A percentile compares a stretch with the other conserved stretches of the same genome.
These are phyloP conservation scores for Bassia scoparia DNA, from an alignment of 148 eudicot species.

Conservation along the genomic window DNA sequence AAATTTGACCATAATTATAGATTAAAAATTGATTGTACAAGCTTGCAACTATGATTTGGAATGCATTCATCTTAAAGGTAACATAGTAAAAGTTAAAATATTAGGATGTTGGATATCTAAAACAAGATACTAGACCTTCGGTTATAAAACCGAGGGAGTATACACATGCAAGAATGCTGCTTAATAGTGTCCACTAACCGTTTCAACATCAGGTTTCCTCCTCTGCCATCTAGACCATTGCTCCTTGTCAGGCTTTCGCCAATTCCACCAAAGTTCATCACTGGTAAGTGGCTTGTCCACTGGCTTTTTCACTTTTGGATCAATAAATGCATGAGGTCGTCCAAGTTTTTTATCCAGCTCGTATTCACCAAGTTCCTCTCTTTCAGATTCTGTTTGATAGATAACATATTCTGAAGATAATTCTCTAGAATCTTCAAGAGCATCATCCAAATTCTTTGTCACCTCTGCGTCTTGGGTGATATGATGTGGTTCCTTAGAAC, in stretches of 20 bases:
- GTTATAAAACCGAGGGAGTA: not conserved
- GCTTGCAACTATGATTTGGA: not conserved
- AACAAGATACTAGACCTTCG: too few species aligned
- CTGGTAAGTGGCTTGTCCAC: conserved; percentile 66
- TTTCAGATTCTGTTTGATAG: conserved; percentile 57
- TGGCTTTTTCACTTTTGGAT: conserved; percentile 67
- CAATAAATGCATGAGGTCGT: conserved; percentile 83
- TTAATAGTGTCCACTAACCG: conserved; percentile 58
- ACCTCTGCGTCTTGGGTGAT: conserved; percentile 39
- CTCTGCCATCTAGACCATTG: conserved; percentile 99
- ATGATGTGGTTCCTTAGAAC: conserved; percentile 38
- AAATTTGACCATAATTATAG: not conserved
- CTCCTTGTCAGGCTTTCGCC: conserved; percentile 91
- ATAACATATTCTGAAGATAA: conserved; percentile 62
- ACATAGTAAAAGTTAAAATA: not conserved
- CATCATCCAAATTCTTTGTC: conserved; percentile 47
- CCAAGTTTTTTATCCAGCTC: conserved; percentile 80
- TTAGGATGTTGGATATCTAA: not conserved
- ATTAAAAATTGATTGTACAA: not conserved
- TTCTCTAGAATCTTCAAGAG: conserved; percentile 55
- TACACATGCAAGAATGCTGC: not conserved
- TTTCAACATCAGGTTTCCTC: conserved; percentile 89
- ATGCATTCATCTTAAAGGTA: not conserved
- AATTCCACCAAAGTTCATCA: conserved; percentile 99
- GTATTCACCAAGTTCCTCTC: conserved; percentile 63